These are phyloP conservation scores for Lecanicillium sp. DNA, from an alignment of 2,329 filamentous ascomycete genomes.

Conservation along the genomic window DNA sequence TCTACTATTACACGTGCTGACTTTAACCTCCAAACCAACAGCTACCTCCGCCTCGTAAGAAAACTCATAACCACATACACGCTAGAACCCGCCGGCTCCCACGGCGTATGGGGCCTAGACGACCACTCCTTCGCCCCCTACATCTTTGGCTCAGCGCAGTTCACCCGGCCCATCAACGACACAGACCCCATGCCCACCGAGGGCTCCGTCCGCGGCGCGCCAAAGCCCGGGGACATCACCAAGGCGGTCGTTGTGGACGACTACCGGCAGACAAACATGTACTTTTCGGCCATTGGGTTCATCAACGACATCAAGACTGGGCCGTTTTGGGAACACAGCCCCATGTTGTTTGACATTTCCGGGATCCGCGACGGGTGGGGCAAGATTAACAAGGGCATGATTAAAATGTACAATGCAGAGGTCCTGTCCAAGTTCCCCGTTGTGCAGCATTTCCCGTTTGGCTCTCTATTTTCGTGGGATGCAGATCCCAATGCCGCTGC, in stretches of 20 bases:
- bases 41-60: constrained; percentile 74
- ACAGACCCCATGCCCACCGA: constrained; percentile 61
- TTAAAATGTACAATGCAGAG: constrained; percentile 98
- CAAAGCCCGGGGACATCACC: constrained; percentile 62
- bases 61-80: constrained; percentile 84
- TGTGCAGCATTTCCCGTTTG: constrained; percentile 90
- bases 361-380: constrained; percentile 92
- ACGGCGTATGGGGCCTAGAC: constrained; percentile 97
- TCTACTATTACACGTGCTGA: constrained; percentile 8
- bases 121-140: constrained; percentile 94
- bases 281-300: constrained; percentile 92
- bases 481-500: constrained; percentile 51
- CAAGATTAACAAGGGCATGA: constrained; percentile 99
- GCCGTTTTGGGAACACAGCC: constrained; percentile 95
- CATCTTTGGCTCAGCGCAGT: constrained; percentile 88
- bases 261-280: constrained; percentile 67
- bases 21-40: constrained; percentile 21
- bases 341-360: constrained; percentile 88
- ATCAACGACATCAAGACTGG: constrained; percentile 96
- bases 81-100: constrained; percentile 89
- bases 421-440: constrained; percentile 95
- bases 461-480: constrained; percentile 73
- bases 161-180: constrained; percentile 65
- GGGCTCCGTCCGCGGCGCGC: constrained; percentile 66
- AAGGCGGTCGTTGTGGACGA: constrained; percentile 57